Evolutionary conservation across 495 filamentous ascomycete species (phyloP), one percentile per base, ranked within the genome.

Genomic region (Penicillium roqueforti): DNA sequence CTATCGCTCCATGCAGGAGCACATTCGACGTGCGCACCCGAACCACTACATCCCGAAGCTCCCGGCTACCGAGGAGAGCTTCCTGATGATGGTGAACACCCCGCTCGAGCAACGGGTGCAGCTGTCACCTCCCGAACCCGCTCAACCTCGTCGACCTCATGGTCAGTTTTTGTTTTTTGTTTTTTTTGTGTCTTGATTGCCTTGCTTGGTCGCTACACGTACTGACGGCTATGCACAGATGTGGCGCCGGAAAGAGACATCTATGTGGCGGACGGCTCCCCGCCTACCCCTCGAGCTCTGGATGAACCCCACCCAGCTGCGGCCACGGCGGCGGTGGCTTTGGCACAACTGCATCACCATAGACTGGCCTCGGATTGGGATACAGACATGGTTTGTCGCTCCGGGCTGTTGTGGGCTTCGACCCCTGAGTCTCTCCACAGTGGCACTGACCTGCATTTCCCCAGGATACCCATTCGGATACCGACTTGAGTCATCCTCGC

Each of bases 1-100:
- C 63, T 98, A 91, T 79, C 92, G 93, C 67, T 97, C 92, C 47
- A 98, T 98, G 88, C 95, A 97, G 76, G 93, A 98, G 81, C 93
- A 98, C 66, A 97, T 98, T 61, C 89, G 93, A 61, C 85, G 93
- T 69, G 93, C 93, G 67, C 93, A 98, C 73, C 95, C 93, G 49
- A 92, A 95, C 65, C 86, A 97, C 73, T 98, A 97, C 73, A 96
- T 98, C 60, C 84, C 93, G 55, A 98, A 97, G 84, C 89, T 98
- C 63, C 93, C 93, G 68, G 93, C 93, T 41, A 98, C 93, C 61
- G 92, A 97, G 68, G 93, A 97, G 77, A 96, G 91, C 85, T 97
- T 98, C 76, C 77, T 87, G 61, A 78, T 95, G 66, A 96, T 96
- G 91, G 89, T 96, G 68, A 95, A 83, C 69, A 90, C 89, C 54